A percentile compares a stretch with the other conserved stretches of the same genome.
Evolutionary conservation across 129 eudicot species (phyloP).

Genomic region (Flaveria robusta): DNA sequence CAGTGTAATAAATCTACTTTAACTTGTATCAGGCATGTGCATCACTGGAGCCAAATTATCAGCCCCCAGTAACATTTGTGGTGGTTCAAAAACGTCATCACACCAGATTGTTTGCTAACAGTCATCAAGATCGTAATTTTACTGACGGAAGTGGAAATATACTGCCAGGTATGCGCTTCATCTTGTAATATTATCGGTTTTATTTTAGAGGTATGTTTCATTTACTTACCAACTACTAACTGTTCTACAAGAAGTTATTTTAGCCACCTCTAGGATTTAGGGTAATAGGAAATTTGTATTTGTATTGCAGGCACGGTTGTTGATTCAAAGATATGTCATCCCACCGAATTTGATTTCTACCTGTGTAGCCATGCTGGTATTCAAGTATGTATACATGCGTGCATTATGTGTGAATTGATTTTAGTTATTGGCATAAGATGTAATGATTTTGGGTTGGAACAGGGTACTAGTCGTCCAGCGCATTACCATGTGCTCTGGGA

Average conservation of each 20-base stretch:
- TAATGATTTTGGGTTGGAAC: conserved; percentile 18
- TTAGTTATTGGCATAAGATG: neutral
- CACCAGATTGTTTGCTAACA: conserved; percentile 80
- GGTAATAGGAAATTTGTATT: neutral
- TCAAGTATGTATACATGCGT: conserved; percentile 46
- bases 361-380: conserved; percentile 97
- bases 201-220: too few species aligned
- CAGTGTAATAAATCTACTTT: neutral
- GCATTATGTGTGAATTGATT: neutral
- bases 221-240: too few species aligned
- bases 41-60: conserved; percentile 74
- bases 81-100: conserved; percentile 97
- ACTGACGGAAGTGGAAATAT: conserved; percentile 88
- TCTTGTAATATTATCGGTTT: neutral
- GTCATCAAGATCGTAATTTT: conserved; percentile 62
- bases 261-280: too few species aligned
- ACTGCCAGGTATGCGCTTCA: conserved; percentile 58
- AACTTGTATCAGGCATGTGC: conserved; percentile 70
- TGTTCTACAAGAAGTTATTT: too few species aligned
- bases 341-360: conserved; percentile 90
- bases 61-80: conserved; percentile 91
- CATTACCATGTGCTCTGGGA: conserved; percentile 97
- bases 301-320: conserved; percentile 72
- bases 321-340: conserved; percentile 92
- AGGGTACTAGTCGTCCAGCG: conserved; percentile 96